Evolutionary conservation across 345 rosid species (phyloP), one percentile per base, ranked within the genome.

Genomic region (Heritiera littoralis): DNA sequence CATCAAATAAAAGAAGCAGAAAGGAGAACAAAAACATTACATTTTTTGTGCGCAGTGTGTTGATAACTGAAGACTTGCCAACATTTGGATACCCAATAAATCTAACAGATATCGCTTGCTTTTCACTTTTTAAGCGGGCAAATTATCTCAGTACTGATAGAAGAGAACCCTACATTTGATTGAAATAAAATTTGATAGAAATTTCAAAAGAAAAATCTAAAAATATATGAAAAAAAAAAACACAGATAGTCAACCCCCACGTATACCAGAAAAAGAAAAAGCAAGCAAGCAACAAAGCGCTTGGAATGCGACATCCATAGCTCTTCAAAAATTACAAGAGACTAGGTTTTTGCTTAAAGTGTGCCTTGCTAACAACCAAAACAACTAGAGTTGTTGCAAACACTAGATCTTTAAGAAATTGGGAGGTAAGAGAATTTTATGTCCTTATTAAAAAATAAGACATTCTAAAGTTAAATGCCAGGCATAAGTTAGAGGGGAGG

Each of bases 51-150:
- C 95, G 93, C 77, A 96, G 81, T 17, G 98, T 96, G 85, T 96
- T 94, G 87, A 96, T 94, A 67, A 91, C 99, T 30, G 98, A 96
- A 15, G 99, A 94, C 83, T 96, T 96, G 52, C 99, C 99, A 74
- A 96, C 98, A 77, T 96, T 96, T 40, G 99, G 99, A 76, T 96
- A 94, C 76, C 99, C 98, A 82, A 96, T 86, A 83, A 96, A 96
- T 77, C 99, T 97, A 30, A 96, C 99, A 18, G 97, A 92, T 78
- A 96, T 89, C 4, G 97, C 97, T 85, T 96, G 99, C 88, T 96
- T 96, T 88, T 96, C 97, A 82, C 90, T 91, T 79, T 91, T 92
- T 51, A 96, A 77, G 83, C 97, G 95, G 56, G 99, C 88, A 84
- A 89, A 96, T 84, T 96, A 97, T 84, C 99, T 89, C 86, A 94